phyloP scores from a whole-genome alignment of 306 rosid genomes.

The Casuarina equisetifolia region DNA sequence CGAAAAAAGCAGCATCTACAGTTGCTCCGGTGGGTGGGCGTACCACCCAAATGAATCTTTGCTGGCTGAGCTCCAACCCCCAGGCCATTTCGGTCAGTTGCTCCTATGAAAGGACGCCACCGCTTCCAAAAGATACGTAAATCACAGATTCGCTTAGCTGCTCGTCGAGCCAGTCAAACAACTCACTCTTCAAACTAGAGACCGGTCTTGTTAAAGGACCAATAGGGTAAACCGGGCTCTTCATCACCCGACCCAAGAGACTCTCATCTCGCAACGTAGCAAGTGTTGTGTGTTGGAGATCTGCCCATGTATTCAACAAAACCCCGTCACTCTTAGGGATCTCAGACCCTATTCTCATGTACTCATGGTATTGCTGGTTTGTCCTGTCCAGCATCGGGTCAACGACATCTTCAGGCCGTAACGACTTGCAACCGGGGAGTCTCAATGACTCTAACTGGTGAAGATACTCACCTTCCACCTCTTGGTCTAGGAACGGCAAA shows the following conservation, averaged over 20 bases:
- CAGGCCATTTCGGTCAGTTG: slow-evolving; percentile 30
- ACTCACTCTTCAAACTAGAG: not conserved
- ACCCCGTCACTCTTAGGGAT: slow-evolving; percentile 39
- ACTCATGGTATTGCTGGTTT: slow-evolving; percentile 27
- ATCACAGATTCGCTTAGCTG: slow-evolving; percentile 53
- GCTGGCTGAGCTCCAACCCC: too few relatives aligned
- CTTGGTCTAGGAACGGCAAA: slow-evolving; percentile 13
- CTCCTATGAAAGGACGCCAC: slow-evolving; percentile 48
- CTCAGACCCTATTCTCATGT: not conserved
- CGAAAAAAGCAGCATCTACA: too few relatives aligned
- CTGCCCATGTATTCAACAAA: slow-evolving; percentile 59
- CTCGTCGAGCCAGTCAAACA: slow-evolving; percentile 46
- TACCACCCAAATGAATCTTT: too few relatives aligned
- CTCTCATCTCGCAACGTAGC: too few relatives aligned
- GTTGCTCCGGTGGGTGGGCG: too few relatives aligned
- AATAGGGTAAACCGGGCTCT: too few relatives aligned
- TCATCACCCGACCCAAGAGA: too few relatives aligned
- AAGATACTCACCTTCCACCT: slow-evolving; percentile 28
- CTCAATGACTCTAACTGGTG: slow-evolving; percentile 8
- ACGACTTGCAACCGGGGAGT: too few relatives aligned
- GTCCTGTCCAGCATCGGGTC: slow-evolving; percentile 28
- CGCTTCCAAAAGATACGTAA: slow-evolving; percentile 67
- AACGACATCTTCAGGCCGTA: not conserved
- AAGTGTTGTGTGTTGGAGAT: slow-evolving; percentile 27
- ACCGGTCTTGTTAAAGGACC: too few relatives aligned